Evolutionary conservation across 768 basidiomycete genomes (phyloP).

Genomic region (Hemileccinum impolitum): DNA sequence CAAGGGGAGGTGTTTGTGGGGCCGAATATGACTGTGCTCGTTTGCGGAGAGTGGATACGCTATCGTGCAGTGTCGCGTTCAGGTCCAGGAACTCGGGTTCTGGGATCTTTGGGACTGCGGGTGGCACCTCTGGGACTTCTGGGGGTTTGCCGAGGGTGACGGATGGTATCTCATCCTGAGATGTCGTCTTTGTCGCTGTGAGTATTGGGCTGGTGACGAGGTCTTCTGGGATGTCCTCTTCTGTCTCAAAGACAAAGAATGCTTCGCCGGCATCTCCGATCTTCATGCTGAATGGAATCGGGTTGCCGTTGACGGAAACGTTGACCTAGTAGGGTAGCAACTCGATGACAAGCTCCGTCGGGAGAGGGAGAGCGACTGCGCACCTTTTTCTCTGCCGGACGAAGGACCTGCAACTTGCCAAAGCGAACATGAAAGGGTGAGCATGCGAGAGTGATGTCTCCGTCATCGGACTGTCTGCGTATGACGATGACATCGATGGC

Average conservation of each 20-base stretch:
- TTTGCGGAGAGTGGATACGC: conserved; percentile 16
- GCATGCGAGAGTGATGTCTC: conserved; percentile 72
- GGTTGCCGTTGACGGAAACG: conserved; percentile 80
- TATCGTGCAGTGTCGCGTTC: conserved; percentile 41
- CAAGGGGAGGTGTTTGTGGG: conserved; percentile 33
- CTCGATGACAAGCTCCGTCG: not conserved
- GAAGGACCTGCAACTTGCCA: conserved; percentile 93
- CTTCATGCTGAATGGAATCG: conserved; percentile 95
- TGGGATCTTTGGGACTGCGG: conserved; percentile 21
- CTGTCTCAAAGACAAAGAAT: conserved; percentile 98
- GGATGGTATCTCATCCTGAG: conserved; percentile 29
- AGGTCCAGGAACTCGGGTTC: conserved; percentile 89
- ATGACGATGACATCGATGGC: conserved; percentile 99
- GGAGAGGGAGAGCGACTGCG: conserved; percentile 3
- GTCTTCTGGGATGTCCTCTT: conserved; percentile 89
- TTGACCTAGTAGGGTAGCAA: conserved; percentile 61
- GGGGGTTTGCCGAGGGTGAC: conserved; percentile 18
- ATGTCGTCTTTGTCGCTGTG: conserved; percentile 45
- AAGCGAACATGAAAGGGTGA: conserved; percentile 98
- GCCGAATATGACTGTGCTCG: conserved; percentile 26
- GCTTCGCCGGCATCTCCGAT: conserved; percentile 98
- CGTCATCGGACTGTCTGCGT: conserved; percentile 61
- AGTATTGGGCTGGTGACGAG: conserved; percentile 93
- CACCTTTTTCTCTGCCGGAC: conserved; percentile 93
- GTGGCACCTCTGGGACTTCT: conserved; percentile 8